A percentile compares a stretch with the other conserved stretches of the same genome.
Conservation (phyloP, 164 flowering plant genomes). For the Nymphaea thermarum region DNA sequence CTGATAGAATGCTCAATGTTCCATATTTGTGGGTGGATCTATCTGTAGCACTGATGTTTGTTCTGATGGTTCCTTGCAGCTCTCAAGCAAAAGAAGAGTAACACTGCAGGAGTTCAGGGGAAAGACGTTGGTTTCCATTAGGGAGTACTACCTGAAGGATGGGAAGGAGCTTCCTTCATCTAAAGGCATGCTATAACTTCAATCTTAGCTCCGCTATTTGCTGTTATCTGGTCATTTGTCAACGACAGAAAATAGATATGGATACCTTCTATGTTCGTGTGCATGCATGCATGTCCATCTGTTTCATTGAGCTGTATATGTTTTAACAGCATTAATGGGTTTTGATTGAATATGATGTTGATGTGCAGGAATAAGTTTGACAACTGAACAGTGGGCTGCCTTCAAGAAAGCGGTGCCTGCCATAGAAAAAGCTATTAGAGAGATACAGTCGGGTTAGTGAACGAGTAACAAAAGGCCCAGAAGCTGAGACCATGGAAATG, state of each 20-base stretch:
- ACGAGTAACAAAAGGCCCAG: not conserved
- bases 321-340: not conserved
- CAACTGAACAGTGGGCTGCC: conserved; percentile 72
- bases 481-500: not conserved
- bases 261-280: not conserved
- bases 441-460: conserved; percentile 42
- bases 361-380: conserved; percentile 71
- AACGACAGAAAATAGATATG: not conserved
- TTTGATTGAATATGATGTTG: not conserved
- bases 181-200: conserved; percentile 38
- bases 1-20: too few species aligned
- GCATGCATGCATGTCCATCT: not conserved
- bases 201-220: not conserved
- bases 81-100: conserved; percentile 71
- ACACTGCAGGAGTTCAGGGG: conserved; percentile 84
- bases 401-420: conserved; percentile 59
- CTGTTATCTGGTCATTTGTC: not conserved
- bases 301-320: not conserved
- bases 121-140: conserved; percentile 73
- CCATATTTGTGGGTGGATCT: too few species aligned
- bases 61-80: conserved; percentile 19
- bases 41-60: not conserved
- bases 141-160: conserved; percentile 67
- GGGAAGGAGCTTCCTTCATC: conserved; percentile 74
- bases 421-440: conserved; percentile 54